Evolutionary conservation across 176 grass and related monocot species (phyloP), one percentile per base, ranked within the genome.

Genomic region (Oryza coarctata): DNA sequence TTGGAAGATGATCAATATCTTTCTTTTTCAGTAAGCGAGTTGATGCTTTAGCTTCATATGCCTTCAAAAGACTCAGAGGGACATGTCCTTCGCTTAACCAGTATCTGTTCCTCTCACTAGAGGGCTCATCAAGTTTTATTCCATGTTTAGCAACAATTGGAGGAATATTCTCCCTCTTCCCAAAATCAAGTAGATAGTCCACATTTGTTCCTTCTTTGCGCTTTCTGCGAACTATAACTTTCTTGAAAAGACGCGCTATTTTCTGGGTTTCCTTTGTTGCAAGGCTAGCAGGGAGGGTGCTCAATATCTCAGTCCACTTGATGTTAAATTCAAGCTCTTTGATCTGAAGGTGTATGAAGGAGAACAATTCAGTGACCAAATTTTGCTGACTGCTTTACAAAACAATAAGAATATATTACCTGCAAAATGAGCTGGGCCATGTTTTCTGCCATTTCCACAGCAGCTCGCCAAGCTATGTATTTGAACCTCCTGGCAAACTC

Each of bases 161-260:
- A 82, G 97, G 93, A 77, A 99, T 78, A 62, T 91, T 90, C 47
- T 86, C 85, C 83, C 88, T 90, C 77, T 99, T 99, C 70, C 97
- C 97, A 73, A 99, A 99, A 89, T 99, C 97, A 86, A 99, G 89
- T 20, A 99, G 87, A 78, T 99, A 99, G 71, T 85, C 89, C 52
- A 89, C 82, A 89, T 86, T 87, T 44, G 87, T 80, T 81, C 87
- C 87, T 36, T 96, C 85, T 32, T 78, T 66, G 47, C 28, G 76
- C 77, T 96, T 99, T 84, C 91, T 90, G 29, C 93, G 93, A 68
- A 99, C 82, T 88, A 94, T 92, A 76, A 99, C 97, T 89, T 96
- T 95, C 87, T 90, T 99, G 88, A 99, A 99, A 76, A 93, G 83
- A 70, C 80, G 93, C 76, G 80, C 78, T 83, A 89, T 76, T 88